These are phyloP conservation scores for Pichia sp. DNA, from an alignment of 1,139 yeast genomes.

Conservation along the genomic window DNA sequence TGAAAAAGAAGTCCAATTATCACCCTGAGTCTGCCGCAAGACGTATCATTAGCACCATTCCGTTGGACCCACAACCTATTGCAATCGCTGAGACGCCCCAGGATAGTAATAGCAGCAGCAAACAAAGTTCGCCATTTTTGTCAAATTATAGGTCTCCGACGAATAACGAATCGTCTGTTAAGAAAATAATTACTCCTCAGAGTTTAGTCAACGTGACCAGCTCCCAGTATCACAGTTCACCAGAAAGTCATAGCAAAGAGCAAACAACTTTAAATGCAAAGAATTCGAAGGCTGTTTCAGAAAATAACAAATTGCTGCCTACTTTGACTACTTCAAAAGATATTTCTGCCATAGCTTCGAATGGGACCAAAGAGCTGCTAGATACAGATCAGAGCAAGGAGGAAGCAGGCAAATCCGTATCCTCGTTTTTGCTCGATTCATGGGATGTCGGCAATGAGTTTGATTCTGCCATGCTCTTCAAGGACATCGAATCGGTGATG, in stretches of 20 bases:
- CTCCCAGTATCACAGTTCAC: constrained; percentile 4
- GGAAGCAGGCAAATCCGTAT: not conserved
- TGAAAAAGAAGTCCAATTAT: constrained; percentile 17
- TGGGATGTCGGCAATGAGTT: constrained; percentile 39
- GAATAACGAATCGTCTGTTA: not conserved
- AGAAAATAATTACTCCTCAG: constrained; percentile 15
- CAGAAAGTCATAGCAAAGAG: not conserved
- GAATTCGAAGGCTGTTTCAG: not conserved
- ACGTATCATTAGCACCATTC: constrained; percentile 68
- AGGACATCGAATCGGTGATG: constrained; percentile 88
- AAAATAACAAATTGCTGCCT: not conserved
- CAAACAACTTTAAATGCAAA: not conserved
- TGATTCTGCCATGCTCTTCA: constrained; percentile 76
- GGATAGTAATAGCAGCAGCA: constrained; percentile 19
- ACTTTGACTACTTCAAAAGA: not conserved
- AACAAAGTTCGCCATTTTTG: constrained; percentile 25
- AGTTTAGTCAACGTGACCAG: constrained; percentile 3
- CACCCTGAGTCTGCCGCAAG: constrained; percentile 71
- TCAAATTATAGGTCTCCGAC: constrained; percentile 16
- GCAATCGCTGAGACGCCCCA: constrained; percentile 26
- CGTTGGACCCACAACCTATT: constrained; percentile 78
- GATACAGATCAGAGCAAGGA: not conserved
- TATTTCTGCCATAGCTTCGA: not conserved
- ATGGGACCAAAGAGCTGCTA: not conserved
- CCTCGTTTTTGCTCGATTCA: constrained; percentile 23